Conservation (phyloP, 768 basidiomycete genomes). For the Tylopilus rubrobrunneus region DNA sequence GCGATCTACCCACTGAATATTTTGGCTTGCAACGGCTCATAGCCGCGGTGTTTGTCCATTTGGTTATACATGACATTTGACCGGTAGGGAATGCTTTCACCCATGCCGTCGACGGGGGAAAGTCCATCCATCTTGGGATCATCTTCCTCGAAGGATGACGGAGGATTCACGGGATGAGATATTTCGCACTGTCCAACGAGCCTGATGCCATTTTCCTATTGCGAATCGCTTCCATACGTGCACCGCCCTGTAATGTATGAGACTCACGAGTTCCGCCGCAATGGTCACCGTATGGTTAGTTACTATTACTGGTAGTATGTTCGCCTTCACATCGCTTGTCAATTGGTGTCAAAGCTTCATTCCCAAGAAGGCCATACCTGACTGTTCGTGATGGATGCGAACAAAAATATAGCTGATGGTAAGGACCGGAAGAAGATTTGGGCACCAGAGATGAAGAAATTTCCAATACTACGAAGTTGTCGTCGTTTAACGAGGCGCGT, state of each 20-base stretch:
- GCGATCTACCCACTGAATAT: constrained; percentile 54
- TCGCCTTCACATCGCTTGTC: constrained; percentile 42
- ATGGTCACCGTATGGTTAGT: constrained; percentile 97
- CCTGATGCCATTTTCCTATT: constrained; percentile 66
- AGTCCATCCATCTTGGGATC: constrained; percentile 32
- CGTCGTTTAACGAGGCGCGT: not conserved
- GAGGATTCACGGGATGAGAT: constrained; percentile 67
- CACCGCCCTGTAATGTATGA: constrained; percentile 45
- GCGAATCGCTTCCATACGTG: constrained; percentile 4
- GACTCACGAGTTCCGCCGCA: constrained; percentile 74
- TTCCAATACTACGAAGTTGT: constrained; percentile 59
- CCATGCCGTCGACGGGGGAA: constrained; percentile 55
- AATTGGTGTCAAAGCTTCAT: constrained; percentile 9
- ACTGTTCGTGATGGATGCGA: constrained; percentile 86
- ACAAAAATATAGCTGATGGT: constrained; percentile 90
- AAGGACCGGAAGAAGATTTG: constrained; percentile 89
- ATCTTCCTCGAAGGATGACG: constrained; percentile 28
- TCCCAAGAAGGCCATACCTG: constrained; percentile 36
- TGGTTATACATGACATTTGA: constrained; percentile 69
- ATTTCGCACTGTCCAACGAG: constrained; percentile 93
- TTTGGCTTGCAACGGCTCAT: constrained; percentile 54
- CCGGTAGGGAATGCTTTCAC: constrained; percentile 40
- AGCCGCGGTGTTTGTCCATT: constrained; percentile 42
- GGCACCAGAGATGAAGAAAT: constrained; percentile 88
- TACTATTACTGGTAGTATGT: constrained; percentile 86